Evolutionary conservation across 331 rosid genomes (phyloP), one percentile per base, ranked within the genome.

Genomic region (Quercus lobata): DNA sequence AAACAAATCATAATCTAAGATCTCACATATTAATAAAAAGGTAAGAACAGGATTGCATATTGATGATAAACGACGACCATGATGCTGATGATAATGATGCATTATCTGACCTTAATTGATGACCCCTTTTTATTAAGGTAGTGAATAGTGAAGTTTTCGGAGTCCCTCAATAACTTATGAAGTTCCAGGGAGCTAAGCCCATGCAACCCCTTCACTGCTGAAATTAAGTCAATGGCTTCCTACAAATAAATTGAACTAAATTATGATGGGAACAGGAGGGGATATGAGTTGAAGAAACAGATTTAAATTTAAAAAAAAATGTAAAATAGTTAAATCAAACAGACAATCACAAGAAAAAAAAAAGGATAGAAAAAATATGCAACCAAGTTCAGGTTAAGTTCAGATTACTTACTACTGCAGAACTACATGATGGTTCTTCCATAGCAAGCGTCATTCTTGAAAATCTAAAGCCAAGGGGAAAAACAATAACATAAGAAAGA

Each of bases 161-260:
- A 86, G 75, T 92, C 93, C 87, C 81, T 92, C 87, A 91, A 81
- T 69, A 95, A 80, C 84, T 83, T 92, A 78, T 79, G 83, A 58
- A 95, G 91, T 32, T 92, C 97, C 81, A 80, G 86, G 79, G 88
- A 87, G 68, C 84, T 84, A 57, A 91, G 75, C 81, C 87, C 89
- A 32, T 92, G 92, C 72, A 95, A 84, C 79, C 86, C 92, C 85
- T 88, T 89, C 72, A 95, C 97, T 4, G 94, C 86, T 7, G 89
- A 86, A 72, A 80, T 82, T 81, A 95, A 30, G 83, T 83, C 91
- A 83, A 87, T 74, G 53, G 69, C 94, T 81, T 84, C 77, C 57
- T 65, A 72, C 65, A 85, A 81, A 83, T 68, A 78, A 85, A 81
- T 76, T 69, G 7, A 79, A 44, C 15, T 57, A 60, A 79, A 73